phyloP scores from a whole-genome alignment of 2,329 filamentous ascomycete species.

The Trichoderma citrinoviride region DNA sequence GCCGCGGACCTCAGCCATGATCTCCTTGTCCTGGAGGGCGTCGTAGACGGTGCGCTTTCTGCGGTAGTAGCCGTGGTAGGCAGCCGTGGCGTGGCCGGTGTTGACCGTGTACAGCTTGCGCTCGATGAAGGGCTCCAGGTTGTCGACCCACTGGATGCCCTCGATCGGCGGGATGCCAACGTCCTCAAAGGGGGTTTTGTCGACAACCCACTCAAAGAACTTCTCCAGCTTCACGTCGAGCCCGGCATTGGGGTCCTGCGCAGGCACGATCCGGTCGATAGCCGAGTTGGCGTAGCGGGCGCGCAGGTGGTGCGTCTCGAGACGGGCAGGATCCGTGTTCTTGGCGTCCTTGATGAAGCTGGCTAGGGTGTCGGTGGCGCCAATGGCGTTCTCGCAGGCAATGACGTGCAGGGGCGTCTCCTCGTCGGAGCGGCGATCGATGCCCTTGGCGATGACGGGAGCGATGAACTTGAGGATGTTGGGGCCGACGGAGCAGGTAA shows the following conservation, averaged over 20 bases:
- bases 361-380: conserved; percentile 84
- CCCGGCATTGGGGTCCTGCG: conserved; percentile 75
- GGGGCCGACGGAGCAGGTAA: conserved; percentile 96
- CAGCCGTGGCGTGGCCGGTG: conserved; percentile 92
- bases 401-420: conserved; percentile 79
- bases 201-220: conserved; percentile 99
- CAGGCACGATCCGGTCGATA: conserved; percentile 96
- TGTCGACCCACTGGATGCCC: conserved; percentile 88
- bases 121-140: conserved; percentile 95
- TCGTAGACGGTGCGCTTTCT: conserved; percentile 88
- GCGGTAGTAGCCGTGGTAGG: conserved; percentile 88
- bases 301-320: conserved; percentile 66
- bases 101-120: conserved; percentile 99
- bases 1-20: conserved; percentile 74
- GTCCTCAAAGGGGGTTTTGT: conserved; percentile 77
- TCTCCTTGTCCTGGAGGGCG: conserved; percentile 75
- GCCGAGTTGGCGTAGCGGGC: conserved; percentile 95
- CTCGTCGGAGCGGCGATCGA: conserved; percentile 68
- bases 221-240: conserved; percentile 95
- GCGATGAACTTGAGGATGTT: conserved; percentile 97
- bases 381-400: conserved; percentile 97
- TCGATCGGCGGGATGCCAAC: conserved; percentile 66
- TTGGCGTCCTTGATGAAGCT: conserved; percentile 72
- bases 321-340: conserved; percentile 66
- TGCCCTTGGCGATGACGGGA: conserved; percentile 90